Evolutionary conservation across 805 yeast species (phyloP).

Genomic region (Myxozyma melibiosi): DNA sequence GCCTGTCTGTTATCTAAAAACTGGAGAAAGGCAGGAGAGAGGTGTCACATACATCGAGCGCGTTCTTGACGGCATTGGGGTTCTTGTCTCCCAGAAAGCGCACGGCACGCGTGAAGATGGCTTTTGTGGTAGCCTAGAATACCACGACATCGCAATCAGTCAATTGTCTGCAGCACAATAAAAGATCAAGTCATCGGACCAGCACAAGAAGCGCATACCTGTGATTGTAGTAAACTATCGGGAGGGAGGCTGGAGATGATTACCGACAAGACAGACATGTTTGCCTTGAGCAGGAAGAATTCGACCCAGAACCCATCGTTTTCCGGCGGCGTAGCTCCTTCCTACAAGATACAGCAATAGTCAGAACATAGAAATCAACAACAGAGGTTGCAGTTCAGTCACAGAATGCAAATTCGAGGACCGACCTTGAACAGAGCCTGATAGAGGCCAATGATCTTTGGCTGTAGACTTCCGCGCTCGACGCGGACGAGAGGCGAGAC

Average conservation of each 20-base stretch:
- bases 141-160: too few relatives aligned
- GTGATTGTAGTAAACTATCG: slow-evolving; percentile 25
- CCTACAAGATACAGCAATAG: slow-evolving; percentile 15
- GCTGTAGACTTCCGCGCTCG: slow-evolving; percentile 37
- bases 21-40: not conserved
- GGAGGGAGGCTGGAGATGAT: slow-evolving; percentile 22
- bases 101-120: slow-evolving; percentile 36
- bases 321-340: slow-evolving; percentile 20
- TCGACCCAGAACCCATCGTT: slow-evolving; percentile 43
- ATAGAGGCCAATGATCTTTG: slow-evolving; percentile 43
- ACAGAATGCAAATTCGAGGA: not conserved
- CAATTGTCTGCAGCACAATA: not conserved
- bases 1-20: slow-evolving; percentile 11
- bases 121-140: slow-evolving; percentile 20
- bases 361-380: not conserved
- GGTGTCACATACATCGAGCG: slow-evolving; percentile 27
- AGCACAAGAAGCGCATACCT: slow-evolving; percentile 9
- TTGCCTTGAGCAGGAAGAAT: slow-evolving; percentile 40
- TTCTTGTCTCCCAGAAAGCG: slow-evolving; percentile 29
- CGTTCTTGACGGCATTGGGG: slow-evolving; percentile 21
- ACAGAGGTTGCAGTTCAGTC: not conserved
- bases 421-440: slow-evolving; percentile 40
- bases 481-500: slow-evolving; percentile 41
- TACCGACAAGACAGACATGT: slow-evolving; percentile 27
- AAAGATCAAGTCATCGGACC: not conserved